Evolutionary conservation across 2,329 filamentous ascomycete genomes (phyloP), one percentile per base, ranked within the genome.

Genomic region (Arthroderma sp.): DNA sequence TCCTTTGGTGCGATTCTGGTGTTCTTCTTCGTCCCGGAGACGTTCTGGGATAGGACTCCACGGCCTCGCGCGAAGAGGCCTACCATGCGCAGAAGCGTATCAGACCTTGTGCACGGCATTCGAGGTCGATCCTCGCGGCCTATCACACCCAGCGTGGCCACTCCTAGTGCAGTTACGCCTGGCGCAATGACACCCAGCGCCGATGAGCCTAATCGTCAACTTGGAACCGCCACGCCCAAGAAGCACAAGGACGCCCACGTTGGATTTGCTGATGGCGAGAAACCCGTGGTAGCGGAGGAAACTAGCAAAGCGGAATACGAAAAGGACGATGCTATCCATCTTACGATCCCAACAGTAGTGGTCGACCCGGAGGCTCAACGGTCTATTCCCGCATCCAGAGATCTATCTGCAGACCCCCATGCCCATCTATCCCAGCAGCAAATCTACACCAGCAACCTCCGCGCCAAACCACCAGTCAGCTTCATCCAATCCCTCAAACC

Each of bases 1-100:
- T 88, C 78, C 0, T 80, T 88, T 52, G 84, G 83, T 59, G 79
- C 84, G 38, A 69, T 81, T 19, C 73, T 95, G 2, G 77, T 97
- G 1, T 95, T 95, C 68, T 77, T 96, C 59, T 95, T 95, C 64
- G 88, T 95, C 0, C 91, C 91, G 0, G 91, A 97, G 73, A 95
- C 90, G 0, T 96, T 95, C 63, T 97, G 91, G 91, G 90, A 96
- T 70, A 79, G 91, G 52, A 85, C 86, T 1, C 90, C 91, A 7
- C 72, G 74, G 31, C 71, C 71, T 19, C 74, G 79, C 33, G 68
- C 73, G 49, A 73, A 73, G 64, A 67, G 71, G 56, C 70, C 71
- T 3, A 63, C 64, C 23, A 56, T 67, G 23, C 65, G 68, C 23
- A 67, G 68, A 5, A 73, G 66, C 31, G 64, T 74, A 31, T 73